Conservation (phyloP, 2,329 filamentous ascomycete genomes). For the Leptosphaerulina australis region DNA sequence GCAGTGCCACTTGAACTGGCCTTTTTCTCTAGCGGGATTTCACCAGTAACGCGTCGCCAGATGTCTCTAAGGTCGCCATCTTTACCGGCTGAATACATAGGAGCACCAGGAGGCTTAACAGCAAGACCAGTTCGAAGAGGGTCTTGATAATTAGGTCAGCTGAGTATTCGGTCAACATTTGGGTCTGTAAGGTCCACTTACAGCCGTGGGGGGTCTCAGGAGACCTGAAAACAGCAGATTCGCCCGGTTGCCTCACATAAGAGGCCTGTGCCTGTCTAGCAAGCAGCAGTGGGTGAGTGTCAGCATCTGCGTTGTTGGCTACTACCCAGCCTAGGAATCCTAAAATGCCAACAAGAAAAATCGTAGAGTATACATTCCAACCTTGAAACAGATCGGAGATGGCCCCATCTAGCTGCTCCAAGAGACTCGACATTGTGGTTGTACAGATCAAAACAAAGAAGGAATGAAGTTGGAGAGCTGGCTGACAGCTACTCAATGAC, state of each 20-base stretch:
- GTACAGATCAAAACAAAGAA: neutral
- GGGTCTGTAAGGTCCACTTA: constrained; percentile 10
- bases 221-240: constrained; percentile 86
- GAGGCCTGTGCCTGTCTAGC: constrained; percentile 81
- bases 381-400: constrained; percentile 72
- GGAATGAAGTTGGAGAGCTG: neutral
- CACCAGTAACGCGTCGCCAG: constrained; percentile 76
- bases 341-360: constrained; percentile 70
- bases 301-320: constrained; percentile 75
- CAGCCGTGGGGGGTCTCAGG: constrained; percentile 82
- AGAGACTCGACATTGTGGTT: constrained; percentile 51
- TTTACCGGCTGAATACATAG: constrained; percentile 81
- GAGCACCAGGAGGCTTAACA: constrained; percentile 78
- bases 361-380: constrained; percentile 82
- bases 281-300: constrained; percentile 89
- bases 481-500: constrained; percentile 4
- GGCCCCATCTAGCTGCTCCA: constrained; percentile 73
- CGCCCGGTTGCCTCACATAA: constrained; percentile 78
- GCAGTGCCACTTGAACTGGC: constrained; percentile 68
- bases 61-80: constrained; percentile 91
- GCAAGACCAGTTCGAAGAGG: constrained; percentile 57
- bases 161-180: neutral
- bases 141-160: constrained; percentile 37
- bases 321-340: constrained; percentile 73
- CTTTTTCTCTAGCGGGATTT: constrained; percentile 67